phyloP scores from a whole-genome alignment of 768 basidiomycete genomes.

The Termitomyces sp. region DNA sequence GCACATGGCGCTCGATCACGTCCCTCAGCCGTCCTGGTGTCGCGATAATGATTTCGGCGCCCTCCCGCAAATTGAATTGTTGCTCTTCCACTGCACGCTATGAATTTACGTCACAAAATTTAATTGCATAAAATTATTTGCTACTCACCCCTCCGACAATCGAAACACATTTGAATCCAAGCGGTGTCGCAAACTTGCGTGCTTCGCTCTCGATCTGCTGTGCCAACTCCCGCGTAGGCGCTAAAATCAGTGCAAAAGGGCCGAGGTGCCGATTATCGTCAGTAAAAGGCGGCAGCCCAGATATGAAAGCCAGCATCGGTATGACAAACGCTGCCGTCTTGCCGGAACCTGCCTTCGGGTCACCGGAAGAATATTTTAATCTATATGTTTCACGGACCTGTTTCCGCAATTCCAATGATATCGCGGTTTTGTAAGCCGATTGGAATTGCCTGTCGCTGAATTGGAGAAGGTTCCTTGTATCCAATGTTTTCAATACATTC shows the following conservation, averaged over 20 bases:
- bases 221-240: constrained; percentile 97
- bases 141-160: constrained; percentile 91
- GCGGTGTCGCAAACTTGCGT: constrained; percentile 82
- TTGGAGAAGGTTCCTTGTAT: constrained; percentile 95
- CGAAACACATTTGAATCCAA: constrained; percentile 93
- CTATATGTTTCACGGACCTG: constrained; percentile 45
- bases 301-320: constrained; percentile 95
- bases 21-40: constrained; percentile 98
- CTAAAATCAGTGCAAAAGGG: constrained; percentile 88
- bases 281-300: constrained; percentile 73
- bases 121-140: background rate
- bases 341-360: constrained; percentile 70
- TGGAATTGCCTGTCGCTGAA: constrained; percentile 98
- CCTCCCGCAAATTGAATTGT: constrained; percentile 95
- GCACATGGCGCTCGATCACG: constrained; percentile 91
- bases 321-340: constrained; percentile 99
- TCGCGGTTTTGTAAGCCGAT: constrained; percentile 96
- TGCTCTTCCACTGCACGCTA: constrained; percentile 95
- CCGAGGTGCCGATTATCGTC: constrained; percentile 95
- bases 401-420: constrained; percentile 98
- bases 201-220: constrained; percentile 96
- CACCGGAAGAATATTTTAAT: constrained; percentile 1
- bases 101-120: constrained; percentile 8
- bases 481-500: constrained; percentile 88
- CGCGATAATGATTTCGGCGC: constrained; percentile 97